Evolutionary conservation across 106 monocot genomes (phyloP).

Genomic region (Apostasia shenzhenica): DNA sequence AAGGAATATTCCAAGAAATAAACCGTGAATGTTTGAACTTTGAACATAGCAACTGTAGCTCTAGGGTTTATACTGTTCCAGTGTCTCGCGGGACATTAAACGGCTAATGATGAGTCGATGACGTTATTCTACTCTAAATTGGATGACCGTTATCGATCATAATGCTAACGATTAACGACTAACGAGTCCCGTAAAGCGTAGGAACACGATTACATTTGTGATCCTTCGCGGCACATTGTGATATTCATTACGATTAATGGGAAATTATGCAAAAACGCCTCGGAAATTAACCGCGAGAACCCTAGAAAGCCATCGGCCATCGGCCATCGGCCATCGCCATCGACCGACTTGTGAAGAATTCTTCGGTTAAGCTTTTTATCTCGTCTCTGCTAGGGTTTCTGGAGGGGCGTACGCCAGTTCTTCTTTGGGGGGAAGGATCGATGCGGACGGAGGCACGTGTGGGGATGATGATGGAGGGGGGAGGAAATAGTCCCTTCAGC

Average conservation of each 20-base stretch:
- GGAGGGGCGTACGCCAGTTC: background rate
- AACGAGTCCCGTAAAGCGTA: background rate
- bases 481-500: slow-evolving; percentile 23
- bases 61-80: background rate
- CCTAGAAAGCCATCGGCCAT: too few relatives aligned
- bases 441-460: slow-evolving; percentile 53
- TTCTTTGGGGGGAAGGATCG: background rate
- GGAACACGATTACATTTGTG: background rate
- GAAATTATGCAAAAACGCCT: background rate
- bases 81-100: background rate
- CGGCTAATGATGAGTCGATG: background rate
- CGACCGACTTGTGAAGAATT: background rate
- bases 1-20: too few relatives aligned
- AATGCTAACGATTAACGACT: background rate
- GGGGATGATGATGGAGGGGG: slow-evolving; percentile 18
- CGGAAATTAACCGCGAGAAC: background rate
- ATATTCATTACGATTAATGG: background rate
- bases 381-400: background rate
- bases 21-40: background rate
- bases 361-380: slow-evolving; percentile 1
- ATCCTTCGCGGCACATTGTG: background rate
- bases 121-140: background rate
- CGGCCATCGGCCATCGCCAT: background rate
- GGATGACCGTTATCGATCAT: background rate
- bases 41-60: background rate